A percentile compares a stretch with the other conserved stretches of the same genome.
These are phyloP conservation scores for Cladobotryum mycophilum DNA, from an alignment of 2,329 filamentous ascomycete genomes.

Conservation along the genomic window DNA sequence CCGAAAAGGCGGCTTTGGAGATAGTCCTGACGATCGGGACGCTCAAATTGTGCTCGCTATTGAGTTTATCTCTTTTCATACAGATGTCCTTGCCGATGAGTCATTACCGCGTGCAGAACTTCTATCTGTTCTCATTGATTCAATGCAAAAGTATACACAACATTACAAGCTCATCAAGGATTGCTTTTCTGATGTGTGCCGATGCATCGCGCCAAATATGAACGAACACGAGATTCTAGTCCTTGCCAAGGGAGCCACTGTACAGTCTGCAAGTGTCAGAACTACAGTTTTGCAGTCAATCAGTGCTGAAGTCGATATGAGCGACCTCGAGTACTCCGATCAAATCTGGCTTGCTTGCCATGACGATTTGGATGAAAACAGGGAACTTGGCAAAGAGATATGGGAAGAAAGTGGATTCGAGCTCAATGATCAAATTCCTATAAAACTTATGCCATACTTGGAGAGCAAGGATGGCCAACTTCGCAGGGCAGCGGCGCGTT, in stretches of 20 bases:
- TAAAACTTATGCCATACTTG: constrained; percentile 69
- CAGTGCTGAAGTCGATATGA: constrained; percentile 85
- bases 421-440: constrained; percentile 57
- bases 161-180: constrained; percentile 96
- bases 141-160: constrained; percentile 84
- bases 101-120: constrained; percentile 71
- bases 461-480: constrained; percentile 75
- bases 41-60: constrained; percentile 84
- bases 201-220: constrained; percentile 79
- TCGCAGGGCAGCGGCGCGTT: constrained; percentile 73
- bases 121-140: constrained; percentile 62
- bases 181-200: constrained; percentile 78
- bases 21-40: constrained; percentile 70
- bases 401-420: constrained; percentile 91
- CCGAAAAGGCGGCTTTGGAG: constrained; percentile 69
- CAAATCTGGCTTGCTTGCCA: constrained; percentile 93
- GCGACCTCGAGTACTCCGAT: constrained; percentile 75
- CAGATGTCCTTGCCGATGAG: constrained; percentile 67
- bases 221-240: constrained; percentile 63
- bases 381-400: constrained; percentile 74
- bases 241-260: constrained; percentile 72
- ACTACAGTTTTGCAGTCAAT: constrained; percentile 84
- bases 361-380: constrained; percentile 84
- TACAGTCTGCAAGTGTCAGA: constrained; percentile 72
- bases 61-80: constrained; percentile 86